Base-by-base conservation (phyloP, 805 yeast genomes). In the Candida hungchunana region DNA sequence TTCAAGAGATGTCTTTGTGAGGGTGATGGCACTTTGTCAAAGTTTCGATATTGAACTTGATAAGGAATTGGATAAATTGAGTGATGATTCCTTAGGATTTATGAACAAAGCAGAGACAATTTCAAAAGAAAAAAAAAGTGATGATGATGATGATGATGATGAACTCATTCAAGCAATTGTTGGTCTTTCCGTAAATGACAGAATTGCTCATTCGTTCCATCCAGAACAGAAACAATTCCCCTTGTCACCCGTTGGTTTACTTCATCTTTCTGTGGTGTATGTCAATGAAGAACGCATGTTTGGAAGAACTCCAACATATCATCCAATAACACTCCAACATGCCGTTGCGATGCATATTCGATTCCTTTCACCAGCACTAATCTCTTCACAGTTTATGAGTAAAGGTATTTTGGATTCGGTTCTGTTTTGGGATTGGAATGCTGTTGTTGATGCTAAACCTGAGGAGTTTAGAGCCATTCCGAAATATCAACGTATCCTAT, bases 21-120 rank as follows among this genome's bases (percentile, higher is more conserved):
- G 81, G 32, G 55, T 63, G n/a, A 58, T 64, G 23, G 69, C 69
- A 35, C 62, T 87, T 40, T 71, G 82, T 1, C 51, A 66, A 21
- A 75, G 93, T 4, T 74, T 73, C 58, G 97, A 89, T 57, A 51
- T 86, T 34, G 75, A 80, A 34, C 60, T 78, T 10, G 60, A 59
- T n/a, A 48, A 50, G 1, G 57, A 59, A 16, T 68, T 80, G 29
- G 42, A 47, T 3, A 46, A 60, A 2, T 15, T 49, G 2, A 51
- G 67, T 7, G 47, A 53, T 4, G 64, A 65, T 22, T 58, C 79
- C 2, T 58, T 55, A 27, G 48, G 54, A 3, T 50, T 81, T 3
- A 75, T 82, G 32, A 48, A 48, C 6, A 55, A 54, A n/a, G 54
- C 63, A 31, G 48, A 52, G 14, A 45, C 51, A 26, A 49, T 51